Conservation (phyloP, 495 filamentous ascomycete genomes). For the Penicillium parvum region DNA sequence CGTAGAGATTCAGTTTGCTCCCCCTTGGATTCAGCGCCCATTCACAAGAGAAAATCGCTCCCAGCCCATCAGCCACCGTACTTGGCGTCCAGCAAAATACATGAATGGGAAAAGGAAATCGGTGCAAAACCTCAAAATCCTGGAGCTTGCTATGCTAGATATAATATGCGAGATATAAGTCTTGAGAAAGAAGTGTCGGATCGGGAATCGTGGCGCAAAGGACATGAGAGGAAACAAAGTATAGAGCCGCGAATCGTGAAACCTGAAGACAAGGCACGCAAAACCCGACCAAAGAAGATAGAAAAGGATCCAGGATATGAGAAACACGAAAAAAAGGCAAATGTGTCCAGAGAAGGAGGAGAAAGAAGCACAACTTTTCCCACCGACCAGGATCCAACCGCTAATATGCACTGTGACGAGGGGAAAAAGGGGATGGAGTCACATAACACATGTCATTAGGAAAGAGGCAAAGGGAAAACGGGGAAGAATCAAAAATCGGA, state of each 20-base stretch:
- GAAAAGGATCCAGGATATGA: constrained; percentile 6
- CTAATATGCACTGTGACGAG: constrained; percentile 46
- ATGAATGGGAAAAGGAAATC: constrained; percentile 12
- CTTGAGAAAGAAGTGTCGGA: constrained; percentile 1
- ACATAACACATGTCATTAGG: constrained; percentile 50
- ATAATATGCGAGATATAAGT: constrained; percentile 23
- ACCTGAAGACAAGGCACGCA: constrained; percentile 5
- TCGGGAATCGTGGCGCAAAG: not conserved
- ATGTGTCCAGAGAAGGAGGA: constrained; percentile 32
- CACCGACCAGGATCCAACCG: constrained; percentile 37
- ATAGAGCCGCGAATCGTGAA: constrained; percentile 17
- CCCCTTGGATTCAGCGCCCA: no score
- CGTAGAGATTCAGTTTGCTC: no score
- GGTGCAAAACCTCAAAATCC: constrained; percentile 19
- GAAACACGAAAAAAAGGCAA: no score
- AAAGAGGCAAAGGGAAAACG: constrained; percentile 6
- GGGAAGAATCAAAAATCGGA: constrained; percentile 30
- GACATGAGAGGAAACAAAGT: constrained; percentile 6
- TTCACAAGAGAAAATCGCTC: no score
- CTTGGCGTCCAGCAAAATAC: no score
- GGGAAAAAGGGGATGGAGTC: constrained; percentile 23
- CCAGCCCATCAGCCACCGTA: no score
- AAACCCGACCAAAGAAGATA: constrained; percentile 1
- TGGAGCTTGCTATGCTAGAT: constrained; percentile 30
- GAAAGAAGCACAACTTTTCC: constrained; percentile 41